Base-by-base conservation (phyloP, 768 basidiomycete species). In the Pisolithus albus region DNA sequence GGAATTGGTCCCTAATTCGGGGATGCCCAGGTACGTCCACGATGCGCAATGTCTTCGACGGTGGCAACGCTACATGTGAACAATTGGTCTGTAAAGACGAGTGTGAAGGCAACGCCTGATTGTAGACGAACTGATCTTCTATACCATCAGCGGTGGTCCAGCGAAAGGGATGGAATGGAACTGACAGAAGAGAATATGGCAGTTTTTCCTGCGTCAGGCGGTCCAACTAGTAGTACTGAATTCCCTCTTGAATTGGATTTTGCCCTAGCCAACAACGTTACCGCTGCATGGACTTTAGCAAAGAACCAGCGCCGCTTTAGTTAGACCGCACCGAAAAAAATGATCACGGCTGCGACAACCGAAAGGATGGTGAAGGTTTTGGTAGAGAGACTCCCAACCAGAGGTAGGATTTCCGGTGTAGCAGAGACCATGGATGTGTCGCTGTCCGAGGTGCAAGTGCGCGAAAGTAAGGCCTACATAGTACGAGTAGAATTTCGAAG, bases 1-100 rank as follows among this genome's bases (percentile, higher is more conserved):
- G 70, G 61, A 89, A 87, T 59, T 89, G 86, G 59, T 79, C 79
- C 28, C 88, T 70, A 50, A 92, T 77, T 39, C 90, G 79, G 9
- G 89, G 86, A 64, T 92, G 90, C n/a, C 90, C 90, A 7, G 90
- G 90, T 39, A 92, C 69, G 65, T 92, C 90, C 16, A 90, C 71
- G 11, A 87, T 67, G 38, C 73, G 77, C 42, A 86, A 62, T 13
- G 67, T 61, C 57, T 76, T 78, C 40, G 70, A 72, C 2, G 70
- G 55, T 6, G 67, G 62, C n/a, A 83, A 57, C 5, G 67, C 52
- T 32, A 84, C 63, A 5, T 74, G 56, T 4, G 80, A 76, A 0
- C 75, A 68, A 63, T 89, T 92, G 5, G 76, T 74, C 64, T 92
- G 90, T 62, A 92, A 71, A 0, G 90, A 92, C 3, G 86, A 81